Evolutionary conservation across 352 stramenopile genomes (phyloP), one percentile per base, ranked within the genome.

Genomic region (Phytophthora agathidicida): DNA sequence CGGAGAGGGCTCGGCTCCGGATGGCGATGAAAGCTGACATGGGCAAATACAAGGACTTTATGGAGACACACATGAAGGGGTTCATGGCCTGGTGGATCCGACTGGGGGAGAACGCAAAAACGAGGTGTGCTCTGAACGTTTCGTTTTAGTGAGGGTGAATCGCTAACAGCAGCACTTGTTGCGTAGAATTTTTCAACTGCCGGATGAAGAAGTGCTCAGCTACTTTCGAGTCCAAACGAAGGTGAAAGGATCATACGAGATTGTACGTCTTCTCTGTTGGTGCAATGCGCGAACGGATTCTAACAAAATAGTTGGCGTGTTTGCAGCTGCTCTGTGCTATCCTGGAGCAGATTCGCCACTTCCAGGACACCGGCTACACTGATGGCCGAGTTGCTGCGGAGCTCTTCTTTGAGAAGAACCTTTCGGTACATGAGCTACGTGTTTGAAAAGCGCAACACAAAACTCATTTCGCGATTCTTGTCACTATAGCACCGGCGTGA

Each of bases 311-410:
- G n/a, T n/a, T n/a, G n/a, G n/a, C n/a, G 1, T 33, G 4, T 3
- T 32, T 38, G 11, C 32, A 77, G 71, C 41, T 89, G 3, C 77
- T 98, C 22, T 95, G 83, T 59, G 80, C 88, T 7, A 88, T 98
- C 28, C 72, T 95, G 38, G 93, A 98, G 65, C 91, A 98, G 60
- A 77, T 98, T n/a, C 86, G 91, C 6, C 83, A 98, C 53, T 98
- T 98, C 63, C 48, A 83, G 3, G 61, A 92, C 4, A 98, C 95
- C 9, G 79, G 84, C 9, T 98, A 98, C 72, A 75, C 75, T 5
- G 95, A 98, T 72, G 91, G 88, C 16, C 75, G 89, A 38, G 82
- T 86, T 20, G 51, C 67, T 6, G 65, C 71, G 3, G 93, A 98
- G 60, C 62, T 94, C 2, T 59, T 60, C 17, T 89, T 91, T 46